Base-by-base conservation (phyloP, 202 grass and related monocot genomes). In the Panicum hallii region DNA sequence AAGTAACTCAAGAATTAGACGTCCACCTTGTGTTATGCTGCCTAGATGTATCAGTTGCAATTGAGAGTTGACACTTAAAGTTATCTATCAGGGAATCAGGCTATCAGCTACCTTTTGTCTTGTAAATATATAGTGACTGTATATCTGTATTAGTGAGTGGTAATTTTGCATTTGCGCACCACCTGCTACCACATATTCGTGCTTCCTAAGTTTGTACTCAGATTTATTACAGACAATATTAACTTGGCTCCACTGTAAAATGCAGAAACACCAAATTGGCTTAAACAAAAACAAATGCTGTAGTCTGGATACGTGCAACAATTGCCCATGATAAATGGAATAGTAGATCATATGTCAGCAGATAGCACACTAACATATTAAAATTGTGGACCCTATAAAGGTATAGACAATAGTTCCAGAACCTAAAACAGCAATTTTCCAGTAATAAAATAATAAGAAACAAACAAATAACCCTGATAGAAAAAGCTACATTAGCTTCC, bases 401-500 rank as follows among this genome's bases (percentile, higher is more conserved):
- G 20, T 67, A 60, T 52, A 67, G 23, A 19, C 22, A 67, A 52
- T 34, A 67, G 17, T 9, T 28, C 44, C 42, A 20, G 15, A 89
- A 81, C 17, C 16, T 41, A 38, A 53, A 81, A 77, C 38, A 42
- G 3, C 5, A 67, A 32, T 7, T 50, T 71, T 9, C 81, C 23
- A 77, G 62, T 52, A 81, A 65, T 50, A 84, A 65, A 52, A 80
- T 16, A 54, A 71, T 16, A 46, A 63, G 57, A 45, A 45, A 64
- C 47, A 70, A 80, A 52, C 48, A 74, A 77, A 69, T 16, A 79
- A 12, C 8, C 40, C 20, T 40, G 26, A 80, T 13, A 82, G 4
- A 32, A 81, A 79, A 79, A 53, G 80, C 9, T 74, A 13, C 16
- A 68, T 54, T 81, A 83, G 64, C 6, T 36, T 64, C 4, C 74